Evolutionary conservation across 2,329 filamentous ascomycete species (phyloP).

Genomic region (Talaromyces sp.): DNA sequence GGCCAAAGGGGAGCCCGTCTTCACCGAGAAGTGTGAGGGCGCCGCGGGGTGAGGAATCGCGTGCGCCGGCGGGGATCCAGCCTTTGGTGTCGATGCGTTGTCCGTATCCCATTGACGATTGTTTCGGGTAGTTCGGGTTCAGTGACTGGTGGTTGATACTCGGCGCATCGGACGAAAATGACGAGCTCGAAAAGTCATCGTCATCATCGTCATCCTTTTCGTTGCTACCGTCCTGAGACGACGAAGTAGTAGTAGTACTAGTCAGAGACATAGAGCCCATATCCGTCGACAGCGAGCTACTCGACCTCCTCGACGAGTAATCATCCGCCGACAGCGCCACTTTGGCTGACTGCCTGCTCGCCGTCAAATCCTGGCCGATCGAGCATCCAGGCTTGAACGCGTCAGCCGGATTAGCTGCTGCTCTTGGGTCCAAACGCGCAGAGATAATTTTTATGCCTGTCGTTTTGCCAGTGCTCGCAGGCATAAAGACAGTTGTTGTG

Average conservation of each 20-base stretch:
- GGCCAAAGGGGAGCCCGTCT: slow-evolving; percentile 54
- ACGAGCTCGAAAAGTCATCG: slow-evolving; percentile 4
- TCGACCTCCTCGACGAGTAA: slow-evolving; percentile 8
- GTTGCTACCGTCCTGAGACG: background rate
- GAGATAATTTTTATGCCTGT: slow-evolving; percentile 64
- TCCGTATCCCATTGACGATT: slow-evolving; percentile 16
- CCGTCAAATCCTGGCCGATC: slow-evolving; percentile 5
- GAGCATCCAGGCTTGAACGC: slow-evolving; percentile 4
- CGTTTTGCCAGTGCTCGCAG: slow-evolving; percentile 55
- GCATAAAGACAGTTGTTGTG: slow-evolving; percentile 63
- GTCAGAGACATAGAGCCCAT: slow-evolving; percentile 9
- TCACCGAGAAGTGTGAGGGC: slow-evolving; percentile 57
- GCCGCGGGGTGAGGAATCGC: slow-evolving; percentile 50
- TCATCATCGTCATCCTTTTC: background rate
- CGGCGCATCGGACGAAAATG: slow-evolving; percentile 14
- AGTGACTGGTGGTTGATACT: slow-evolving; percentile 24
- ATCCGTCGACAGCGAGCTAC: slow-evolving; percentile 10
- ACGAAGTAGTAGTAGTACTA: background rate
- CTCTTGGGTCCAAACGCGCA: slow-evolving; percentile 27
- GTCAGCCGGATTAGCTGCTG: background rate
- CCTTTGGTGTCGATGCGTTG: slow-evolving; percentile 30
- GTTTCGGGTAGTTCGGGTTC: slow-evolving; percentile 14
- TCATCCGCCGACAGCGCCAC: slow-evolving; percentile 8
- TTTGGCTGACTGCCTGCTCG: slow-evolving; percentile 8
- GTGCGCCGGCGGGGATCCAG: slow-evolving; percentile 24